Evolutionary conservation across 345 rosid genomes (phyloP).

Genomic region (Stellera chamaejasme): DNA sequence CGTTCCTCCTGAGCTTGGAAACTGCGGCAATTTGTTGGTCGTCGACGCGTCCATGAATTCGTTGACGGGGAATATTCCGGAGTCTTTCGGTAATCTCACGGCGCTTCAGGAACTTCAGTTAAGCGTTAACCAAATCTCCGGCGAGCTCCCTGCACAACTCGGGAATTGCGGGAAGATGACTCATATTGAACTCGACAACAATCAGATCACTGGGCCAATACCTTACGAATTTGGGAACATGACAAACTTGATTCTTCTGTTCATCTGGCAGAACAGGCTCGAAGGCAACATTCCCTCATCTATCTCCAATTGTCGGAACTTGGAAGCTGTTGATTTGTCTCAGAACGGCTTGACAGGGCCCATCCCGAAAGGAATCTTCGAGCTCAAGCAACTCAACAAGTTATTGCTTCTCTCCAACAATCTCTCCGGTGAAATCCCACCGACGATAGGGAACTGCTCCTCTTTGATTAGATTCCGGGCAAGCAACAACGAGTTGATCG

Average conservation of each 20-base stretch:
- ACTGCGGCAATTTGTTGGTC: slow-evolving; percentile 44
- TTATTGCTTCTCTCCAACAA: slow-evolving; percentile 73
- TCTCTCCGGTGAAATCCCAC: slow-evolving; percentile 53
- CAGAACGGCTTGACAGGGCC: slow-evolving; percentile 65
- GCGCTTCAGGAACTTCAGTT: slow-evolving; percentile 62
- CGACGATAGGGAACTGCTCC: slow-evolving; percentile 60
- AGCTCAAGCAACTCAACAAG: slow-evolving; percentile 59
- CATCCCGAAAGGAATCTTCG: slow-evolving; percentile 60
- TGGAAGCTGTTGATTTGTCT: slow-evolving; percentile 80
- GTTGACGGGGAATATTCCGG: slow-evolving; percentile 68
- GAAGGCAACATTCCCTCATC: slow-evolving; percentile 63
- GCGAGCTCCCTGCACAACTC: slow-evolving; percentile 49
- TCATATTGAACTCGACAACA: slow-evolving; percentile 80
- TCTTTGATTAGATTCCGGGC: slow-evolving; percentile 65
- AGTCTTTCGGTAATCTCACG: slow-evolving; percentile 45
- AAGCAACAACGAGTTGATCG: slow-evolving; percentile 43
- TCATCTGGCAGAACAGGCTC: slow-evolving; percentile 76
- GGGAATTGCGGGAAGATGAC: slow-evolving; percentile 50
- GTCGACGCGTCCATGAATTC: slow-evolving; percentile 70
- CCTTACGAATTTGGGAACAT: slow-evolving; percentile 58
- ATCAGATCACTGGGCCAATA: slow-evolving; percentile 60
- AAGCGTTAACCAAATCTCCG: slow-evolving; percentile 70
- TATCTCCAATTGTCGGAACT: slow-evolving; percentile 51
- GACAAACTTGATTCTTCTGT: slow-evolving; percentile 52
- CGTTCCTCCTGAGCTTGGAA: slow-evolving; percentile 68